Percentiles rank a stretch among this genome's conserved stretches.
Evolutionary conservation across 2,329 filamentous ascomycete species (phyloP).

Genomic region (Penicillium sp.): DNA sequence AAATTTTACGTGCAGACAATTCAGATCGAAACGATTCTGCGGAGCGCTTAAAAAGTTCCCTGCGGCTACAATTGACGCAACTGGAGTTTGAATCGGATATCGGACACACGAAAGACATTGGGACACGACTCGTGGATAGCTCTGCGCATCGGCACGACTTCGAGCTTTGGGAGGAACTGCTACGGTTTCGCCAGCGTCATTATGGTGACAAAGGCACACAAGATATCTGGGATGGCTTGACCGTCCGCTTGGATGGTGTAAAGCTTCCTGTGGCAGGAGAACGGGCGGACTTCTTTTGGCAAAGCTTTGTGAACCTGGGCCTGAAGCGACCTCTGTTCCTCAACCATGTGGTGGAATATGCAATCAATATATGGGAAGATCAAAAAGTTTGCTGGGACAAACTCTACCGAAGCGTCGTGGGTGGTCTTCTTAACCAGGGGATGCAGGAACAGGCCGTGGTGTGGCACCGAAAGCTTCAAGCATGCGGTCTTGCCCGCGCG

Average conservation of each 20-base stretch:
- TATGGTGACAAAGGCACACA: slow-evolving; percentile 42
- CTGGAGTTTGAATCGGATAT: slow-evolving; percentile 44
- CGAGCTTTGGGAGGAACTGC: slow-evolving; percentile 43
- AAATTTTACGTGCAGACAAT: background rate
- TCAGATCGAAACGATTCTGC: background rate
- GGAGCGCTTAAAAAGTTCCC: slow-evolving; percentile 10
- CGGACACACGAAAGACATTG: slow-evolving; percentile 32
- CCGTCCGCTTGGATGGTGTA: slow-evolving; percentile 27
- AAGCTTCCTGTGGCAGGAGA: slow-evolving; percentile 36
- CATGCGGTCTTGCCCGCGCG: slow-evolving; percentile 28
- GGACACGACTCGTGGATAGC: slow-evolving; percentile 38
- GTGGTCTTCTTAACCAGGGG: slow-evolving; percentile 32
- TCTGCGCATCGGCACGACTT: slow-evolving; percentile 33
- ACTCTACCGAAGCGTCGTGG: slow-evolving; percentile 38
- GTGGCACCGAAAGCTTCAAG: slow-evolving; percentile 39
- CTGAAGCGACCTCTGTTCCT: slow-evolving; percentile 33
- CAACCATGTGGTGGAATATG: slow-evolving; percentile 33
- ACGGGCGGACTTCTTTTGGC: slow-evolving; percentile 41
- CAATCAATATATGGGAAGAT: slow-evolving; percentile 38
- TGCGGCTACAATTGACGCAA: slow-evolving; percentile 31
- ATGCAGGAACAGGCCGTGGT: slow-evolving; percentile 29
- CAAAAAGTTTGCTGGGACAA: slow-evolving; percentile 37
- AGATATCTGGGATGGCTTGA: slow-evolving; percentile 41
- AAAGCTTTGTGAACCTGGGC: slow-evolving; percentile 37
- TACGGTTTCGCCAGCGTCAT: slow-evolving; percentile 42